Evolutionary conservation across 768 basidiomycete species (phyloP), one percentile per base, ranked within the genome.

Genomic region (Cystobasidium tubakii): DNA sequence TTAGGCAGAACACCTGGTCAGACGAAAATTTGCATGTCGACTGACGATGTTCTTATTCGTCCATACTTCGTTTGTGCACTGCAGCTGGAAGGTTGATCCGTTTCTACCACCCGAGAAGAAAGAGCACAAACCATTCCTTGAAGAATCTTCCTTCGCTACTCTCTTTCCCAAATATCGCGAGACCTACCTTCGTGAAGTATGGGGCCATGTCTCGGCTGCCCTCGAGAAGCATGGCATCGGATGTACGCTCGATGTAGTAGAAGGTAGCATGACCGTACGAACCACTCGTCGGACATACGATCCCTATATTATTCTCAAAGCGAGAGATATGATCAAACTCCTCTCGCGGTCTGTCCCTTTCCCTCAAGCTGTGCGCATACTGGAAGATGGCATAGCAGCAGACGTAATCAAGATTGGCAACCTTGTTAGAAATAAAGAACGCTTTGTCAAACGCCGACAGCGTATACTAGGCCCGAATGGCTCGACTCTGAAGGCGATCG

Each of bases 391-490:
- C 60, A 85, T 90, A 25, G 90, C 92, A 1, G 96, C 92, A 81
- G 96, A 99, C 81, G 94, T 99, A 76, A 97, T 99, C 81, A 97
- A 98, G 83, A 97, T 98, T 75, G 95, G 96, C 19, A 94, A 86
- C 78, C 81, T 95, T 66, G 90, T 98, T 21, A 84, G 92, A 77
- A 98, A 97, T 82, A 97, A 95, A 81, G 96, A 98, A 75, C 84
- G 95, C 36, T 98, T 95, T 79, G 94, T 96, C 75, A 98, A 98
- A 83, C 83, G 96, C 76, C 84, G 96, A 76, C 95, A 98, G 82
- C 86, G 96, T 74, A 94, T 99, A 67, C 92, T 99, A 77, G 96
- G 96, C 0, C 96, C 96, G 0, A 91, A 95, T 79, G 96, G 96
- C 9, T 93, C 91, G 78, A 99, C 96, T 1, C 83, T 99, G 75